Conservation (phyloP, 2,329 filamentous ascomycete genomes). For the Sclerotinia subarctica region DNA sequence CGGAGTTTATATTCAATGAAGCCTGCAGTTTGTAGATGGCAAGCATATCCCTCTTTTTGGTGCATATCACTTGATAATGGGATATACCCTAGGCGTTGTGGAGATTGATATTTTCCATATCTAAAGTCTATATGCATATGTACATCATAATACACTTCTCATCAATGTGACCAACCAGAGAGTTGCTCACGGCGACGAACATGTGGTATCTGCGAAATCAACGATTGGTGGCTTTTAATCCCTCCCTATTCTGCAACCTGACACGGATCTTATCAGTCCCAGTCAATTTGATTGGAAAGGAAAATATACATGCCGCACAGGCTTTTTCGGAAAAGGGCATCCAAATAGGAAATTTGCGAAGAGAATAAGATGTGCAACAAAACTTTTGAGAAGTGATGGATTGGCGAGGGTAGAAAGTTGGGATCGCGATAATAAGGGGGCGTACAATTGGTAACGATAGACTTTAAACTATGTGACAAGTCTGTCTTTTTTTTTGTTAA, state of each 20-base stretch:
- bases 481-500: neutral
- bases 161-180: neutral
- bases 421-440: neutral
- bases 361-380: slow-evolving; percentile 16
- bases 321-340: neutral
- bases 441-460: neutral
- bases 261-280: neutral
- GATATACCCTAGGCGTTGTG: neutral
- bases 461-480: neutral
- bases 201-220: neutral
- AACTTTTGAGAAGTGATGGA: neutral
- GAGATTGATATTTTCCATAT: neutral
- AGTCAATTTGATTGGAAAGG: neutral
- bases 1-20: too few species aligned
- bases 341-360: slow-evolving; percentile 17
- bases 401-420: neutral
- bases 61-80: neutral
- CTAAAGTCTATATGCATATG: neutral
- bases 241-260: neutral
- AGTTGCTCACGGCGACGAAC: neutral
- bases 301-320: neutral
- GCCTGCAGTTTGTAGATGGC: neutral
- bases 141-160: neutral
- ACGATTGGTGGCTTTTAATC: neutral
- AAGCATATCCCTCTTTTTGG: too few species aligned